Percentiles rank a stretch among this genome's conserved stretches.
Conservation (phyloP, 2,329 filamentous ascomycete genomes). For the Colletotrichum sansevieriae region DNA sequence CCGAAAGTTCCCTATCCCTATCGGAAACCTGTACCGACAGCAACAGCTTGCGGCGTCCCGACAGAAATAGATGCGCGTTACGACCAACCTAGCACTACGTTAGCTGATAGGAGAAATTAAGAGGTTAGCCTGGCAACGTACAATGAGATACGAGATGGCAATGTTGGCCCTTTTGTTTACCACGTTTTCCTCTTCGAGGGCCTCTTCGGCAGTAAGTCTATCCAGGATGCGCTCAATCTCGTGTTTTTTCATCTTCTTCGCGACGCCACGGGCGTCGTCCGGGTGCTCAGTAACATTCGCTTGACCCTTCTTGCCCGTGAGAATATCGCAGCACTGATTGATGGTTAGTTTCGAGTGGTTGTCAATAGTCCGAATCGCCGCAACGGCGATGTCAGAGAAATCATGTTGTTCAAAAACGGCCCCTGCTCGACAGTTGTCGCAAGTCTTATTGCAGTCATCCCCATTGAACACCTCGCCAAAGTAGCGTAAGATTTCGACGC, state of each 20-base stretch:
- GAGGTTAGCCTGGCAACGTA: conserved; percentile 55
- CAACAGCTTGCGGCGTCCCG: conserved; percentile 60
- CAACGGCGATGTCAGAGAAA: conserved; percentile 79
- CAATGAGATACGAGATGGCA: conserved; percentile 79
- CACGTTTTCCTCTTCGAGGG: conserved; percentile 77
- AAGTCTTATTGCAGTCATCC: conserved; percentile 78
- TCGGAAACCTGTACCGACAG: conserved; percentile 56
- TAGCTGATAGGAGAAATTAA: neutral
- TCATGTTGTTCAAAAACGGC: conserved; percentile 80
- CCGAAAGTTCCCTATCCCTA: conserved; percentile 46
- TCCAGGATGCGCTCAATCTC: conserved; percentile 90
- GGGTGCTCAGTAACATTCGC: conserved; percentile 67
- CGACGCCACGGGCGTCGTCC: conserved; percentile 75
- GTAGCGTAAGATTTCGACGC: conserved; percentile 90
- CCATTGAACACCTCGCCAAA: conserved; percentile 88
- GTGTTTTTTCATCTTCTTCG: conserved; percentile 76
- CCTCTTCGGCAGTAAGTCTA: conserved; percentile 79
- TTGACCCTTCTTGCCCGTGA: conserved; percentile 77
- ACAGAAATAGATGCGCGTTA: conserved; percentile 58
- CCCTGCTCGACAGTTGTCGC: conserved; percentile 89
- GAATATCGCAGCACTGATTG: conserved; percentile 85
- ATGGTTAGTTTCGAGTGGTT: conserved; percentile 75
- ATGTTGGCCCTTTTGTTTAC: conserved; percentile 74
- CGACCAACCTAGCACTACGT: conserved; percentile 53
- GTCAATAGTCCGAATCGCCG: conserved; percentile 77